Evolutionary conservation across 2,329 filamentous ascomycete species (phyloP), one percentile per base, ranked within the genome.

Genomic region (Monosporascus sp.): DNA sequence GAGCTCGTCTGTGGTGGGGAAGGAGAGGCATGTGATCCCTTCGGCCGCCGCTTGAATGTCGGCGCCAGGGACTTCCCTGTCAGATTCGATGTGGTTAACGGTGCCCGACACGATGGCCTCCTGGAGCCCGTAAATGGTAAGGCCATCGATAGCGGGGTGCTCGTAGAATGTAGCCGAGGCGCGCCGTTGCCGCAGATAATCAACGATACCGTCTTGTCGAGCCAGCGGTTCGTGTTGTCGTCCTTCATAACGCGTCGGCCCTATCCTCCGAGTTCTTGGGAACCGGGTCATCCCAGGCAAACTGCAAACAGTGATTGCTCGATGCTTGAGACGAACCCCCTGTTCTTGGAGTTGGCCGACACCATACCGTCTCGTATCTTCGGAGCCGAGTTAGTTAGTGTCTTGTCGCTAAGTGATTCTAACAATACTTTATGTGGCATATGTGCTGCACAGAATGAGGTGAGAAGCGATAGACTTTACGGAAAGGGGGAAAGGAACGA

Each of bases 201-300:
- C 26, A 55, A 51, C 28, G 40, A 35, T 46, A 52, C 49, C 4
- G 50, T 55, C 40, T 57, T 57, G 26, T 57, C 55, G 9, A 55
- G 49, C 55, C 55, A 57, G 22, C 55, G 50, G 37, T 57, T 57
- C 14, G 51, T 49, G 37, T 46, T 45, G 38, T 57, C 55, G 26
- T 51, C 52, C 9, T 48, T 38, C 43, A 55, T 40, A n/a, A 48
- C 28, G 43, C 37, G 14, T n/a, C 47, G 24, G 37, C 41, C 5
- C 46, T 43, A 24, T 55, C 52, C 24, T 24, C 18, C 9, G 48
- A 28, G n/a, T 49, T 57, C 15, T 54, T 20, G 18, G 55, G 55
- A n/a, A 18, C 7, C n/a, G 37, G 26, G n/a, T 55, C 46, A 24
- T 57, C 55, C 6, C 6, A 57, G 22, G 46, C 43, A 54, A 18